These are phyloP conservation scores for Lathyrus sativus DNA, from an alignment of 306 rosid genomes.

Conservation along the genomic window DNA sequence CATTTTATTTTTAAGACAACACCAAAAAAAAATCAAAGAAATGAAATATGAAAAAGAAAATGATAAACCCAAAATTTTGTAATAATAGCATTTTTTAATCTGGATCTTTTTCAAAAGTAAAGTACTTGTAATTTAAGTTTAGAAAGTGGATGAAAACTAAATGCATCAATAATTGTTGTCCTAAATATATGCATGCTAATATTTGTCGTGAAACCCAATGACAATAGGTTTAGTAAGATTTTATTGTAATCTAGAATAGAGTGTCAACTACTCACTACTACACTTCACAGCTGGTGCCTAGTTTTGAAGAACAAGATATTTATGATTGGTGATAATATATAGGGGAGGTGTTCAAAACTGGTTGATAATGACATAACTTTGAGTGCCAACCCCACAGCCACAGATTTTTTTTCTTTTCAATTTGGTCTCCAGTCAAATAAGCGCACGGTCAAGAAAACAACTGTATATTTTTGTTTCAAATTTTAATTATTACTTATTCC, in stretches of 20 bases:
- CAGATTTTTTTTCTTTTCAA: neutral
- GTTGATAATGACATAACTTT: neutral
- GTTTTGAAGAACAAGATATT: neutral
- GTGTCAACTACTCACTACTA: constrained; percentile 13
- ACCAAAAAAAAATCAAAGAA: too few relatives aligned
- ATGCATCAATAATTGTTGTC: too few relatives aligned
- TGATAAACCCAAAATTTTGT: too few relatives aligned
- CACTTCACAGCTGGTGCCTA: constrained; percentile 39
- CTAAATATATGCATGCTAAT: too few relatives aligned
- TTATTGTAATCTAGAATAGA: neutral
- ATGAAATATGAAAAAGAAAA: too few relatives aligned
- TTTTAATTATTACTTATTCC: neutral
- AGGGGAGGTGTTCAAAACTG: neutral
- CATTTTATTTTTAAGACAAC: too few relatives aligned
- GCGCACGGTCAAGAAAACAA: constrained; percentile 1
- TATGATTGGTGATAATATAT: neutral
- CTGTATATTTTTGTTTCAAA: neutral
- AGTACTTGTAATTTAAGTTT: too few relatives aligned
- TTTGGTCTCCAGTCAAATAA: neutral
- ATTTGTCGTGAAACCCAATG: constrained; percentile 23
- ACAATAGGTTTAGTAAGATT: constrained; percentile 20
- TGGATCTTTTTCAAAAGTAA: too few relatives aligned
- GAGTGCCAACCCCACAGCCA: neutral
- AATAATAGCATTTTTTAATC: too few relatives aligned
- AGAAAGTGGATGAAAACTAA: too few relatives aligned